Conservation (phyloP, 2,329 filamentous ascomycete species). For the Clonostachys rosea region DNA sequence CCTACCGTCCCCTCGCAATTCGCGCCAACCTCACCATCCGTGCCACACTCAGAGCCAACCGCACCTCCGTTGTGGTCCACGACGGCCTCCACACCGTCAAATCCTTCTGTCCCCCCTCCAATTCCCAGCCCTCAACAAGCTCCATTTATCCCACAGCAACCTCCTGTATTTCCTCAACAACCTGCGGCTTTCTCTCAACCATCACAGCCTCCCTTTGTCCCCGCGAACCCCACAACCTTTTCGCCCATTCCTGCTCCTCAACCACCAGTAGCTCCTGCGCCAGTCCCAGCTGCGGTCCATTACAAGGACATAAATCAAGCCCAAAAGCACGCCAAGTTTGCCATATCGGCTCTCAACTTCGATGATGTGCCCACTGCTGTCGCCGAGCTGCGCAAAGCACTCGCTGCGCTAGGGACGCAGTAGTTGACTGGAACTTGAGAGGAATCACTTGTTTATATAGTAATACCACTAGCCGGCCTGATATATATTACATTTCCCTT, state of each 20-base stretch:
- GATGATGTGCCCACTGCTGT: constrained; percentile 91
- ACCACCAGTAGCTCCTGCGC: constrained; percentile 4
- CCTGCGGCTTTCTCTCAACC: background rate
- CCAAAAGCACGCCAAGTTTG: constrained; percentile 96
- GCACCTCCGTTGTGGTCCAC: too few species aligned
- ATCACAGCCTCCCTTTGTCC: background rate
- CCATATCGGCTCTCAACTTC: constrained; percentile 93
- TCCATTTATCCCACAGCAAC: constrained; percentile 5
- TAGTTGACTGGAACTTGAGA: constrained; percentile 4
- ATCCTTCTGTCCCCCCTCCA: constrained; percentile 11
- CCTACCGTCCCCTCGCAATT: constrained; percentile 10
- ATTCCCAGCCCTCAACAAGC: constrained; percentile 15
- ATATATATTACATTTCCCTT: too few species aligned
- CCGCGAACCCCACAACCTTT: constrained; percentile 6
- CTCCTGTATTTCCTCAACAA: background rate
- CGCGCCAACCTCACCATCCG: too few species aligned
- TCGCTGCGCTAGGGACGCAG: constrained; percentile 62
- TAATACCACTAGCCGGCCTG: too few species aligned
- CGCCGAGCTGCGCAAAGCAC: constrained; percentile 72
- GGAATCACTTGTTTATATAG: too few species aligned
- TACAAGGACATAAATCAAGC: constrained; percentile 67
- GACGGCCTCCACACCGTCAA: constrained; percentile 6
- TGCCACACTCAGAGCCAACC: too few species aligned
- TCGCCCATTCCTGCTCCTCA: constrained; percentile 1
- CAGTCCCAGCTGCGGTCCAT: constrained; percentile 6